Evolutionary conservation across 345 rosid genomes (phyloP).

Genomic region (Iberis pinnata): DNA sequence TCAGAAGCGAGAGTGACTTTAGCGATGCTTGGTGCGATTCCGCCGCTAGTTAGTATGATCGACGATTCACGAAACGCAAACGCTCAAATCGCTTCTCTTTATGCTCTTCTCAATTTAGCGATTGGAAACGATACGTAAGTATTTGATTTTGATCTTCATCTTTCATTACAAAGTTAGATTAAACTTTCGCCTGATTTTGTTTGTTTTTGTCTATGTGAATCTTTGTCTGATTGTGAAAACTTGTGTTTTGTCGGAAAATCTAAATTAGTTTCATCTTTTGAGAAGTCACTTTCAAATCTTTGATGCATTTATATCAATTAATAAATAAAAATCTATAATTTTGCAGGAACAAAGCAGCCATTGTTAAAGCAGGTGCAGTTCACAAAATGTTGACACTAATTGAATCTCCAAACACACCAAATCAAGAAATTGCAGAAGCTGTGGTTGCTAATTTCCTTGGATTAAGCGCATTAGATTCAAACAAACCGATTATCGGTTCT

Average conservation of each 20-base stretch:
- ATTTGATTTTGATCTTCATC: not conserved
- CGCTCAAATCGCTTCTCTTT: slow-evolving; percentile 66
- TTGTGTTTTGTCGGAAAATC: no score
- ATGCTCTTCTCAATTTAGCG: slow-evolving; percentile 85
- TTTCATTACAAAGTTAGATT: not conserved
- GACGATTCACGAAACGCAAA: slow-evolving; percentile 39
- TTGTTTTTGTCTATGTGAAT: no score
- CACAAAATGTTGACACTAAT: slow-evolving; percentile 87
- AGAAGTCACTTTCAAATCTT: not conserved
- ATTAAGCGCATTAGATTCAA: slow-evolving; percentile 79
- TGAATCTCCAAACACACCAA: slow-evolving; percentile 45
- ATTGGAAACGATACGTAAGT: slow-evolving; percentile 87
- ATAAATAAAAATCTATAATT: no score
- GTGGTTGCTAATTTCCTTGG: slow-evolving; percentile 89
- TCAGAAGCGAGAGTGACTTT: slow-evolving; percentile 59
- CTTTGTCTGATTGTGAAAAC: no score
- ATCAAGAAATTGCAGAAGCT: slow-evolving; percentile 60
- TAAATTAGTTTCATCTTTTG: not conserved
- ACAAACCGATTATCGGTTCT: slow-evolving; percentile 85
- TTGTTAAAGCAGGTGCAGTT: slow-evolving; percentile 94
- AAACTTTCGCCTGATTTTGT: no score
- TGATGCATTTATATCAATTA: no score
- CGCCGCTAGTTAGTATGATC: slow-evolving; percentile 84
- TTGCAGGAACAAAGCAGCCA: slow-evolving; percentile 95
- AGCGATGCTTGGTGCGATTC: slow-evolving; percentile 90